Evolutionary conservation across 2,329 filamentous ascomycete species (phyloP).

Genomic region (Diplodia corticola): DNA sequence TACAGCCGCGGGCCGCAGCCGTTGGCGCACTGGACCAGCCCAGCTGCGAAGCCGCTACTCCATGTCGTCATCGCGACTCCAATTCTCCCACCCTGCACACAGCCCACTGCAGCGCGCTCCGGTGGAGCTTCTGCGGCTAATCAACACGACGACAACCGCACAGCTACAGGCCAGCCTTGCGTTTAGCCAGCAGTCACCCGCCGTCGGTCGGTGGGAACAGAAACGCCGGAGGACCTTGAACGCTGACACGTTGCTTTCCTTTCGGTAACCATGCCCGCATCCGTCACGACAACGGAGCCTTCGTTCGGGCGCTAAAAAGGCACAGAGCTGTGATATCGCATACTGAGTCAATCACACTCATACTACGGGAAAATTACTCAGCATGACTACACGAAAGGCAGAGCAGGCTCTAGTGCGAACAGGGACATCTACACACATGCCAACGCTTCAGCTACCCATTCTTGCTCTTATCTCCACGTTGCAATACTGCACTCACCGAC

Average conservation of each 20-base stretch:
- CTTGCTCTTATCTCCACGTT: neutral
- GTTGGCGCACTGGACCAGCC: neutral
- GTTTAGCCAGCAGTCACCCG: neutral
- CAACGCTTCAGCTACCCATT: neutral
- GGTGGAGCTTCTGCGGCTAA: neutral
- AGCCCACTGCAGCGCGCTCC: neutral
- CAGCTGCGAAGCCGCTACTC: neutral
- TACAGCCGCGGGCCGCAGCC: conserved; percentile 10
- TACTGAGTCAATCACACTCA: neutral
- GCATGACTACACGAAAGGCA: too few relatives aligned
- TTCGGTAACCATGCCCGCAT: neutral
- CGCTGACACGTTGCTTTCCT: neutral
- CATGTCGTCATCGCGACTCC: neutral
- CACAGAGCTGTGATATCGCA: neutral
- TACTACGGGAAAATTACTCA: neutral
- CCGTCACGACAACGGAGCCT: neutral
- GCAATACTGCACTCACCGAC: neutral
- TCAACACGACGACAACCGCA: too few relatives aligned
- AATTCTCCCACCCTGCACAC: neutral
- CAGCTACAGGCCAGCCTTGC: neutral
- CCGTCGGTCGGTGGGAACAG: neutral
- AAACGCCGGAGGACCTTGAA: neutral
- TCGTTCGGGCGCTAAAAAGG: neutral
- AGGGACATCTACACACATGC: too few relatives aligned
- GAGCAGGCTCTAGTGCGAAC: too few relatives aligned